Percentiles rank a stretch among this genome's conserved stretches.
Evolutionary conservation across 192 early-diverging fungal species (phyloP).

Genomic region (Coemansia sp.): DNA sequence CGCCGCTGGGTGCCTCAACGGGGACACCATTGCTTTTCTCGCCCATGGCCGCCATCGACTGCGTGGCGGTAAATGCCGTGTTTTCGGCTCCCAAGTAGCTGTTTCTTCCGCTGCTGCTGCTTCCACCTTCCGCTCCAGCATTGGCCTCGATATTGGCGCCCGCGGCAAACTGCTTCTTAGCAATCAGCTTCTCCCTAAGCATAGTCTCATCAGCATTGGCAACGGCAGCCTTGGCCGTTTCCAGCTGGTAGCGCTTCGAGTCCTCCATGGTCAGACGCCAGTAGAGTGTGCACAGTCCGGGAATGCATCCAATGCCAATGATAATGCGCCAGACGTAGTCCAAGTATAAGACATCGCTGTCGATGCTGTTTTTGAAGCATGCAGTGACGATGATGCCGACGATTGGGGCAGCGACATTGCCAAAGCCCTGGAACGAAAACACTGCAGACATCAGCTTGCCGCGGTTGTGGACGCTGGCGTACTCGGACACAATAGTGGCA

Average conservation of each 20-base stretch:
- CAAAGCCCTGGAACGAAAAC: conserved; percentile 94
- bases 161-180: conserved; percentile 27
- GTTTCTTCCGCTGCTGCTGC: background rate
- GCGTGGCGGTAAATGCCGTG: background rate
- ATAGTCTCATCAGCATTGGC: conserved; percentile 55
- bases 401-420: conserved; percentile 78
- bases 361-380: conserved; percentile 71
- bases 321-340: conserved; percentile 94
- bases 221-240: conserved; percentile 38
- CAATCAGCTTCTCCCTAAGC: conserved; percentile 38
- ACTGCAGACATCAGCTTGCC: conserved; percentile 90
- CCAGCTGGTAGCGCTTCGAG: conserved; percentile 77
- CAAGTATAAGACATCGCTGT: conserved; percentile 63
- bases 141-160: conserved; percentile 20
- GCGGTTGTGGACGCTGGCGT: conserved; percentile 74
- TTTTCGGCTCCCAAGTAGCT: background rate
- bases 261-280: conserved; percentile 92
- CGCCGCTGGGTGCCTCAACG: background rate
- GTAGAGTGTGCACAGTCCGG: conserved; percentile 83
- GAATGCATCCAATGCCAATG: conserved; percentile 83
- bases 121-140: background rate
- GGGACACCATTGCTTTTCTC: background rate
- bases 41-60: background rate
- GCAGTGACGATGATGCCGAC: conserved; percentile 74
- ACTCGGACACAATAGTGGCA: conserved; percentile 93